A percentile compares a stretch with the other conserved stretches of the same genome.
Evolutionary conservation across 805 yeast genomes (phyloP).

Genomic region (Brettanomyces naardenensis): DNA sequence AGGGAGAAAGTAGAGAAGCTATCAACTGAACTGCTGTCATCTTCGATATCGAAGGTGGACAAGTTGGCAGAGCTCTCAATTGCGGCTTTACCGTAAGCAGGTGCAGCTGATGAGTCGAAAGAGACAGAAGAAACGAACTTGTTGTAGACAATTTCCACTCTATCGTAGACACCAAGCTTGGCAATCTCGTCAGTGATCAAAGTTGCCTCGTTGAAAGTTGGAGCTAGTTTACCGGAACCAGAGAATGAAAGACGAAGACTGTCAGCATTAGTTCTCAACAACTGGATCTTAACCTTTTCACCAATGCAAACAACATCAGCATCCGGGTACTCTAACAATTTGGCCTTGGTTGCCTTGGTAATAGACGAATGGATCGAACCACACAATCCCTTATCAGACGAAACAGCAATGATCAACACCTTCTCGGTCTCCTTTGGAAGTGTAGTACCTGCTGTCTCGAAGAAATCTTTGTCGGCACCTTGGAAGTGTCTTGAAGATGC

Average conservation of each 20-base stretch:
- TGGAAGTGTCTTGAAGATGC: slow-evolving; percentile 77
- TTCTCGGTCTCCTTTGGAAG: slow-evolving; percentile 38
- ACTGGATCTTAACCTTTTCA: slow-evolving; percentile 88
- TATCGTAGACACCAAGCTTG: slow-evolving; percentile 62
- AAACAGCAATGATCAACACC: slow-evolving; percentile 76
- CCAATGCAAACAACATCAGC: slow-evolving; percentile 85
- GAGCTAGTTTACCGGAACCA: slow-evolving; percentile 96
- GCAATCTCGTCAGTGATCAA: slow-evolving; percentile 79
- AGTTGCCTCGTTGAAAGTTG: slow-evolving; percentile 86
- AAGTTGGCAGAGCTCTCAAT: slow-evolving; percentile 82
- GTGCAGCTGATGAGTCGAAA: slow-evolving; percentile 71
- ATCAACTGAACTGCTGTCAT: slow-evolving; percentile 58
- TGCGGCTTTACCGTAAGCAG: slow-evolving; percentile 60
- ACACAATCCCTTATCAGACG: slow-evolving; percentile 98
- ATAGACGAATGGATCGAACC: slow-evolving; percentile 97
- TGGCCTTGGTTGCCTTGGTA: slow-evolving; percentile 77
- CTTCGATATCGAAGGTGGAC: slow-evolving; percentile 73
- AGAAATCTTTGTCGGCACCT: slow-evolving; percentile 72
- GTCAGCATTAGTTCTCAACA: slow-evolving; percentile 71
- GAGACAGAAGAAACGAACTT: slow-evolving; percentile 81
- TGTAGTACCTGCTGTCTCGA: slow-evolving; percentile 72
- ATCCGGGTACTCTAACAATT: slow-evolving; percentile 52
- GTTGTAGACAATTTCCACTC: slow-evolving; percentile 79
- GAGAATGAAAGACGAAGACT: slow-evolving; percentile 68
- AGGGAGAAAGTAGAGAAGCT: slow-evolving; percentile 76